A percentile compares a stretch with the other conserved stretches of the same genome.
Conservation (phyloP, 129 eudicot species). For the Lactuca sativa region DNA sequence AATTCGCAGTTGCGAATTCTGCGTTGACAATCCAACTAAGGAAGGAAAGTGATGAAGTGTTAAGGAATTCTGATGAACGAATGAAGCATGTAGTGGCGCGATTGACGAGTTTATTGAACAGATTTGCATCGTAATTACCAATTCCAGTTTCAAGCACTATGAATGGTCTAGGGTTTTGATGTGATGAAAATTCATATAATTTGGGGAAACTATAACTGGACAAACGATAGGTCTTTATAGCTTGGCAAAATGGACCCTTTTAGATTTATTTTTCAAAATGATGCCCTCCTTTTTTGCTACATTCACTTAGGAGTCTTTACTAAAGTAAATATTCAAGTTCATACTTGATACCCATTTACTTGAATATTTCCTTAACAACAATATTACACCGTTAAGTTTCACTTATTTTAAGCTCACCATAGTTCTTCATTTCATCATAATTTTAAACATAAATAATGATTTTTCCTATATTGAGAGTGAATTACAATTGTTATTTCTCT, state of each 20-base stretch:
- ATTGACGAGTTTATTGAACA: slow-evolving; percentile 29
- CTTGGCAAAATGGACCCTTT: neutral
- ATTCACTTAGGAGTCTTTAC: no score
- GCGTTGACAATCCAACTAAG: slow-evolving; percentile 10
- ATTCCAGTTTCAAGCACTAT: neutral
- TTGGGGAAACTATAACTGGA: slow-evolving; percentile 25
- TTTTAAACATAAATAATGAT: neutral
- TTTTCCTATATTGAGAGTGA: no score
- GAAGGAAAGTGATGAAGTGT: slow-evolving; percentile 10
- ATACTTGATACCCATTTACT: no score
- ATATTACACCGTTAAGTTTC: neutral
- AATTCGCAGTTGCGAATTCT: slow-evolving; percentile 6
- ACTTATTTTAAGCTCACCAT: neutral
- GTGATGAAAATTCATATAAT: slow-evolving; percentile 11
- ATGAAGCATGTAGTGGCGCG: slow-evolving; percentile 8
- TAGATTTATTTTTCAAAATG: neutral
- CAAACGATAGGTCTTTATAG: neutral
- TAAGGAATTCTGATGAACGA: neutral
- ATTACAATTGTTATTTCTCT: no score
- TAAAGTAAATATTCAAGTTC: no score
- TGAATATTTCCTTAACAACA: neutral
- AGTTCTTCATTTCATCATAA: neutral
- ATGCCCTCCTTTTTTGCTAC: neutral
- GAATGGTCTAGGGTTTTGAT: neutral
- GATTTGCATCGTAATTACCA: slow-evolving; percentile 39